Percentiles rank a stretch among this genome's conserved stretches.
These are phyloP conservation scores for Podospora sp. DNA, from an alignment of 495 filamentous ascomycete genomes.

Conservation along the genomic window DNA sequence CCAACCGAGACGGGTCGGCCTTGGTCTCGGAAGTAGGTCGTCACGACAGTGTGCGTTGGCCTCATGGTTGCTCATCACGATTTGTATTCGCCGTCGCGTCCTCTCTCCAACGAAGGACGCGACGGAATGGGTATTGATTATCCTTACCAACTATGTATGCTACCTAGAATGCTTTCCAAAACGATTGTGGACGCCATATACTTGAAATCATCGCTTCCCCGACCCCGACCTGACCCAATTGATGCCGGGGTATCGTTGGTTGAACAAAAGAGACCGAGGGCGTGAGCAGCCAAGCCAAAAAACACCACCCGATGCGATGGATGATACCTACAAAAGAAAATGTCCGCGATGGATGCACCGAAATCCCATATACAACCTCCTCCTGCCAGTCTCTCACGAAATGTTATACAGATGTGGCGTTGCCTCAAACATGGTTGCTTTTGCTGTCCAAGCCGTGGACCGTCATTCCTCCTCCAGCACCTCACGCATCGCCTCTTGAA, in stretches of 20 bases:
- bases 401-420: neutral
- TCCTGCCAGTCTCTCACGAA: no score
- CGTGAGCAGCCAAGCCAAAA: slow-evolving; percentile 5
- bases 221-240: neutral
- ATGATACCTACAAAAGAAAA: neutral
- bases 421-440: neutral
- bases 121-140: neutral
- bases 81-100: neutral
- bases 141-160: neutral
- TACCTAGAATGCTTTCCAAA: neutral
- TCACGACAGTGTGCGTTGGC: no score
- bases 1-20: no score
- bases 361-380: neutral
- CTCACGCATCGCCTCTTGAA: slow-evolving; percentile 47
- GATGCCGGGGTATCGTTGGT: slow-evolving; percentile 16
- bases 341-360: neutral
- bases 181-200: neutral
- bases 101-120: neutral
- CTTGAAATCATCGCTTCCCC: neutral
- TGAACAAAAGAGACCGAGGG: slow-evolving; percentile 10
- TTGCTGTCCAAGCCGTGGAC: neutral
- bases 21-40: no score
- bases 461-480: slow-evolving; percentile 35
- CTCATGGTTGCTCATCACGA: no score
- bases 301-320: slow-evolving; percentile 6